Conservation (phyloP, 176 grass and related monocot species). For the Oryza meridionalis region DNA sequence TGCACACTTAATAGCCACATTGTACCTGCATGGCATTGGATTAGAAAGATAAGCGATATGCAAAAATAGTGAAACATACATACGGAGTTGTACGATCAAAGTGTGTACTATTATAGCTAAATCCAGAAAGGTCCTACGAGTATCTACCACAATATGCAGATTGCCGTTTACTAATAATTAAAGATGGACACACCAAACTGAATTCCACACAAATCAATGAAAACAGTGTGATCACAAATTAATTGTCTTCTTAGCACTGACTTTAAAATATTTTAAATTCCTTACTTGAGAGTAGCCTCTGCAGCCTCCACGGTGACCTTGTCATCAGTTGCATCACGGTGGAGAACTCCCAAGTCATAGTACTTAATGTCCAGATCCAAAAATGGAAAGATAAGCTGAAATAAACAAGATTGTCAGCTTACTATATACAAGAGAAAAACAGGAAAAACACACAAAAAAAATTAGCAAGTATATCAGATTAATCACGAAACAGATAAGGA, state of each 20-base stretch:
- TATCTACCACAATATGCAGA: neutral
- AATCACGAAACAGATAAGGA: neutral
- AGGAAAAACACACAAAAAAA: neutral
- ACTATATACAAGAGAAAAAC: neutral
- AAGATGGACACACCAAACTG: constrained; percentile 7
- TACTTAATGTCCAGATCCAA: constrained; percentile 97
- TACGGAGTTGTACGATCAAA: neutral
- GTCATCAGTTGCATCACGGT: constrained; percentile 95
- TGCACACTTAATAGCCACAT: constrained; percentile 99
- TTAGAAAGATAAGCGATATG: constrained; percentile 29
- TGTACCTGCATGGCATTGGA: constrained; percentile 64
- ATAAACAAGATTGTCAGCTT: constrained; percentile 17
- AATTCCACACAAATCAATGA: neutral
- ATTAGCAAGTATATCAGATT: neutral
- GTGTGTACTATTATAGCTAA: neutral
- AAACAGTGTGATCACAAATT: constrained; percentile 7
- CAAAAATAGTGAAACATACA: neutral
- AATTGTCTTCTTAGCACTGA: neutral
- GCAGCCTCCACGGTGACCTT: constrained; percentile 95
- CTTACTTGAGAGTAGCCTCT: constrained; percentile 94
- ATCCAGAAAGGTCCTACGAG: neutral
- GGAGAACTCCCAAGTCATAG: constrained; percentile 80
- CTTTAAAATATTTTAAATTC: constrained; percentile 19
- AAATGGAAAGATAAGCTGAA: constrained; percentile 93
- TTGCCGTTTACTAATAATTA: neutral